phyloP scores from a whole-genome alignment of 1,139 yeast genomes.

The Kodamaea sp. region DNA sequence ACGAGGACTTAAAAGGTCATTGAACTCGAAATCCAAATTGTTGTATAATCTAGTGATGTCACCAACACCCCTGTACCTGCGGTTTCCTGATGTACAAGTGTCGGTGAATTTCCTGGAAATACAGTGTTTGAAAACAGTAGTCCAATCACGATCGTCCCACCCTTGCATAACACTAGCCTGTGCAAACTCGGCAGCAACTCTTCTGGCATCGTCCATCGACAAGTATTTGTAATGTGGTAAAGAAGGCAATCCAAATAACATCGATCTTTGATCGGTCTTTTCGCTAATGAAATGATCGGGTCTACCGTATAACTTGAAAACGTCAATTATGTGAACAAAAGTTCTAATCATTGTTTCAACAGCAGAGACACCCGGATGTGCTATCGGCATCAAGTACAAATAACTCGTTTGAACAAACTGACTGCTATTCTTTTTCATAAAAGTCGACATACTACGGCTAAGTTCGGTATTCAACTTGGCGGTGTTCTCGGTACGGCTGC shows the following conservation, averaged over 20 bases:
- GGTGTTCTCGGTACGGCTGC: constrained; percentile 4
- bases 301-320: constrained; percentile 53
- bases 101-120: constrained; percentile 1
- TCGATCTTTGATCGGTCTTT: constrained; percentile 41
- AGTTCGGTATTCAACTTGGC: constrained; percentile 3
- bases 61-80: constrained; percentile 30
- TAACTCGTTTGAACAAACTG: constrained; percentile 35
- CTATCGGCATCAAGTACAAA: constrained; percentile 49
- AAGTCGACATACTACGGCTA: constrained; percentile 10
- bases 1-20: constrained; percentile 19
- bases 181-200: constrained; percentile 30
- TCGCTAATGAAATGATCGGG: constrained; percentile 49
- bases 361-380: constrained; percentile 56
- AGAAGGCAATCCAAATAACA: constrained; percentile 55
- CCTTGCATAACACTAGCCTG: constrained; percentile 26
- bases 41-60: constrained; percentile 31
- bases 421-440: constrained; percentile 25
- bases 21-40: constrained; percentile 22
- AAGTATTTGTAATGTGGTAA: constrained; percentile 53
- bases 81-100: constrained; percentile 3
- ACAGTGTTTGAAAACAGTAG: constrained; percentile 28
- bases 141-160: constrained; percentile 44
- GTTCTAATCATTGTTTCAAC: constrained; percentile 56
- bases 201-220: constrained; percentile 36
- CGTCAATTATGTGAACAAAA: constrained; percentile 50